Evolutionary conservation across 257 asterid genomes (phyloP), one percentile per base, ranked within the genome.

Genomic region (Buddleja alternifolia): DNA sequence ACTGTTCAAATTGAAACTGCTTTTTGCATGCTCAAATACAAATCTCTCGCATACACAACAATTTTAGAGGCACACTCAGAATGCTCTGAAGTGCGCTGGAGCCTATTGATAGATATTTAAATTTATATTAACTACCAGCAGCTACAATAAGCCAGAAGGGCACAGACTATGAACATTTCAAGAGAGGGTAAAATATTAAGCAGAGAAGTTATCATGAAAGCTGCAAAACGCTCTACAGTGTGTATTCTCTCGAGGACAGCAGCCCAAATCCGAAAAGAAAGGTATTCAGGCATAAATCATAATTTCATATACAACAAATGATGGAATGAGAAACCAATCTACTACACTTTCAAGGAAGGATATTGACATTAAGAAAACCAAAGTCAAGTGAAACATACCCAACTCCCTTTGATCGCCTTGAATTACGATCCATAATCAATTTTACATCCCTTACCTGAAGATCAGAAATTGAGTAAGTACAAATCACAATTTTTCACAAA

Each of bases 371-470:
- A 4, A n/a, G 14, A 0, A 6, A 21, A 32, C 66, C 17, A 46
- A 51, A 14, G 72, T 53, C 50, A 23, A 61, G 42, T 24, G 60
- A 32, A 65, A 77, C 96, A 66, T 91, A 94, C 99, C 99, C 97
- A 29, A 94, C 99, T 83, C 99, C 99, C 80, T 94, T 94, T 46
- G 99, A 94, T 60, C 97, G 82, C 82, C 97, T 89, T 32, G 99
- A 91, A 78, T 94, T 94, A 20, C 99, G 84, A 78, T 94, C 99
- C 99, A 94, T 94, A 69, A 94, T 94, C 41, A 94, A 81, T 52
- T 95, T 86, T 10, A 91, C 99, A 83, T 94, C 97, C 82, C 99
- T 91, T 34, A 93, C 99, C 99, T 90, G 80, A 68, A 78, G 41
- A 74, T 16, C 42, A 37, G 46, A 66, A 63, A 12, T 20, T 40